Base-by-base conservation (phyloP, 2,329 filamentous ascomycete genomes). In the Zasmidium cellare region DNA sequence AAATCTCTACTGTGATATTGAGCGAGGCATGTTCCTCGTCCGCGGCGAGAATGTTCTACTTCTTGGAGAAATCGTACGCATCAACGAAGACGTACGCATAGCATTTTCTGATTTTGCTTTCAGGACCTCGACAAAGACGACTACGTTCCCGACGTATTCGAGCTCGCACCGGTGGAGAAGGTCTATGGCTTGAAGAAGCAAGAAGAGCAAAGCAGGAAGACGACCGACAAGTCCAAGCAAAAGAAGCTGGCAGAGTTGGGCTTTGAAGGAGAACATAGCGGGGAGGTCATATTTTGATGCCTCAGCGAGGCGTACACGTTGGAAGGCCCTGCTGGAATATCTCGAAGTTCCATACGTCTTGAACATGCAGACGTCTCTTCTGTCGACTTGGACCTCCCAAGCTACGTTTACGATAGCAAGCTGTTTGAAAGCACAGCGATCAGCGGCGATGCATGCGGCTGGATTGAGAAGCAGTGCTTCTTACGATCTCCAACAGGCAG, bases 31-130 rank as follows among this genome's bases (percentile, higher is more conserved):
- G 62, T 97, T 94, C 77, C 84, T 97, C 35, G 91, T 99, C 47
- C 84, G 94, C 58, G 94, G 94, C 66, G 94, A 99, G 79, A 99
- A 99, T 74, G 94, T 99, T n/a, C 82, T 96, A 52, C 81, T 99
- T 46, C 83, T 97, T 18, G 94, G 94, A 38, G 96, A 97, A 76
- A 96, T 99, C 69, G 82, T 84, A 77, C 49, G 79, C 56, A 45
- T 23, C 28, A 11, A 11, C 44, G 20, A 11, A 2, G 20, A 46
- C 5, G 24, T 5, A 18, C 22, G 23, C 28, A 46, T 47, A 14
- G 49, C 23, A 24, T 47, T 35, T 41, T 11, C 41, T 51, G 55
- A 62, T 59, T 38, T 60, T 46, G 9, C 41, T 28, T 24, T n/a
- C 62, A 83, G 82, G 94, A 99, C 74, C 85, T 99, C 22, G 94